These are phyloP conservation scores for Sordariomycetes sp. DNA, from an alignment of 2,329 filamentous ascomycete species.

Conservation along the genomic window DNA sequence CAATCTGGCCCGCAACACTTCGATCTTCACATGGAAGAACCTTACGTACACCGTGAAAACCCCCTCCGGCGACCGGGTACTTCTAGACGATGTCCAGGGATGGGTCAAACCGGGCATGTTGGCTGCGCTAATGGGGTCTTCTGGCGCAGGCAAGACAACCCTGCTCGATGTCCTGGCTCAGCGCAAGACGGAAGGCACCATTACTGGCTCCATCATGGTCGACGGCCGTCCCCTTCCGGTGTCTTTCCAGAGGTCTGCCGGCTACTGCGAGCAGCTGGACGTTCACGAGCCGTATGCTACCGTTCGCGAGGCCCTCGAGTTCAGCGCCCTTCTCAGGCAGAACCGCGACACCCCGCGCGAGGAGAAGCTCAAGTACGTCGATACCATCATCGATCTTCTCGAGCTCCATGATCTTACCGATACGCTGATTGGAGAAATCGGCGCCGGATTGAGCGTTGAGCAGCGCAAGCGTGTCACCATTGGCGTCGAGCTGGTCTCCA, in stretches of 20 bases:
- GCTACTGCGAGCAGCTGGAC: constrained; percentile 75
- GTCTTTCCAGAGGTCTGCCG: constrained; percentile 69
- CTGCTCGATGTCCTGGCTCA: constrained; percentile 74
- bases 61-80: constrained; percentile 47
- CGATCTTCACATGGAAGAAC: constrained; percentile 65
- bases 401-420: constrained; percentile 37
- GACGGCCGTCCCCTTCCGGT: constrained; percentile 61
- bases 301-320: constrained; percentile 65
- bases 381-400: constrained; percentile 61
- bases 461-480: constrained; percentile 47
- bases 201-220: constrained; percentile 64
- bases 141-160: constrained; percentile 78
- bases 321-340: constrained; percentile 66
- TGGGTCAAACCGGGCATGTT: constrained; percentile 75
- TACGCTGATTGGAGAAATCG: constrained; percentile 36
- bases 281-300: constrained; percentile 64
- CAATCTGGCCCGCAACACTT: constrained; percentile 49
- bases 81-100: constrained; percentile 71
- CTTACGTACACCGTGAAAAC: constrained; percentile 60
- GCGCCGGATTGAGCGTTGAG: constrained; percentile 40
- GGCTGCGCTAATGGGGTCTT: constrained; percentile 71
- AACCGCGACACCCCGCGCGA: constrained; percentile 48
- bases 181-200: constrained; percentile 67
- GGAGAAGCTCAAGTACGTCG: constrained; percentile 67
- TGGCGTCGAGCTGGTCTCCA: constrained; percentile 50